Base-by-base conservation (phyloP, 108 stramenopile species). In the Ochromonas danica region DNA sequence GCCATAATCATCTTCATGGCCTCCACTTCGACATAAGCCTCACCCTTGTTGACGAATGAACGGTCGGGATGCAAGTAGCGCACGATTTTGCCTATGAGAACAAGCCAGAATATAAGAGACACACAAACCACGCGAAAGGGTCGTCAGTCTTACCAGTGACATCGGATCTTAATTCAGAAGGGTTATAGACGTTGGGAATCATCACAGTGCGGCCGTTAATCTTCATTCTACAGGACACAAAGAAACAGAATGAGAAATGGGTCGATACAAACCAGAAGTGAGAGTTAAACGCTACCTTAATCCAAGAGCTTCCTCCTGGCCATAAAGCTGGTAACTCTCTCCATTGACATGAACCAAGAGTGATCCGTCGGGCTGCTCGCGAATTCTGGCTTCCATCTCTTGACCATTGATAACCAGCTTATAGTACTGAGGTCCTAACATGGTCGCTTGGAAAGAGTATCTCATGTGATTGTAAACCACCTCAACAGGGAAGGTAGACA, bases 271-370 rank as follows among this genome's bases (percentile, higher is more conserved):
- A 93, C 63, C 84, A 87, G 65, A 92, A 93, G 80, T 93, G 92
- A 43, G 93, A 57, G 57, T 87, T 88, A 94, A n/a, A n/a, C n/a
- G n/a, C n/a, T n/a, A n/a, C n/a, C n/a, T 91, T 61, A 97, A 90
- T 71, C 96, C 96, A 79, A 97, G 90, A 67, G 96, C 93, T 86
- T 97, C 96, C 40, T 97, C 96, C 89, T 90, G 91, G 40, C 95
- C 96, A 75, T 89, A 84, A 72, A 97, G 93, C 27, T 92, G 88
- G 81, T 94, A 94, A 62, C 91, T 92, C 60, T 93, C 90, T 78
- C 96, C 95, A 28, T 92, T 93, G 81, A 94, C 94, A 25, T 85
- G 93, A 35, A 93, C 94, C 74, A 97, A 84, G 70, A 97, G 90
- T 45, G 90, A 90, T n/a, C 93, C 93, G 77, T 97, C 96, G 45